Base-by-base conservation (phyloP, 371 early-diverging fungal species). In the Mucor velutinosus region DNA sequence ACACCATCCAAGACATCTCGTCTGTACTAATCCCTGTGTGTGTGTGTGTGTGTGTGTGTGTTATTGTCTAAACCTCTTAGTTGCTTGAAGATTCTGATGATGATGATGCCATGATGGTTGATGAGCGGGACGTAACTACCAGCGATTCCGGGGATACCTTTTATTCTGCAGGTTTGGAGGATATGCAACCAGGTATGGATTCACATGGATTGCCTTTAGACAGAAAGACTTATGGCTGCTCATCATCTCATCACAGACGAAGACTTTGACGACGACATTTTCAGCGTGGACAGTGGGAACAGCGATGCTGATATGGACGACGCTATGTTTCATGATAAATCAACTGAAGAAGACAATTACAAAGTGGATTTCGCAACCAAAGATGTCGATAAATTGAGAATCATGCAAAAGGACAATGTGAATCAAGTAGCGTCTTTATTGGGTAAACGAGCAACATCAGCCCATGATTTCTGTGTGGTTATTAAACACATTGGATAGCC, bases 381-480 rank as follows among this genome's bases (percentile, higher is more conserved):
- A 60, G 71, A 56, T 21, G 49, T 29, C 8, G 45, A 37, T 23
- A 60, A 76, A 27, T 67, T 81, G 4, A 64, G 72, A 62, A 37
- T 55, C 12, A 75, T 67, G 32, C 82, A 81, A 58, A 65, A 67
- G 14, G 67, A 71, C 51, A 77, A 76, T 60, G 67, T 81, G 15
- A 58, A 70, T 12, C 82, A 81, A 53, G 76, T 81, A 32, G 62
- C 77, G 15, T 71, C 67, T 27, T 76, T 81, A 47, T 39, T 79
- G 35, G 77, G 82, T 79, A 75, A 69, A 15, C 32, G 27, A 43
- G 41, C 29, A 23, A 15, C 14, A 19, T 41, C 30, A 4, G 17
- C 35, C n/a, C 19, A 21, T 17, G 87, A 57, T 94, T 8, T 15
- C n/a, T 19, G 19, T 45, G 45, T n/a, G 92, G 14, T 73, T 92